Percentiles rank a stretch among this genome's conserved stretches.
These are phyloP conservation scores for Mycena metata DNA, from an alignment of 768 basidiomycete genomes.

Conservation along the genomic window DNA sequence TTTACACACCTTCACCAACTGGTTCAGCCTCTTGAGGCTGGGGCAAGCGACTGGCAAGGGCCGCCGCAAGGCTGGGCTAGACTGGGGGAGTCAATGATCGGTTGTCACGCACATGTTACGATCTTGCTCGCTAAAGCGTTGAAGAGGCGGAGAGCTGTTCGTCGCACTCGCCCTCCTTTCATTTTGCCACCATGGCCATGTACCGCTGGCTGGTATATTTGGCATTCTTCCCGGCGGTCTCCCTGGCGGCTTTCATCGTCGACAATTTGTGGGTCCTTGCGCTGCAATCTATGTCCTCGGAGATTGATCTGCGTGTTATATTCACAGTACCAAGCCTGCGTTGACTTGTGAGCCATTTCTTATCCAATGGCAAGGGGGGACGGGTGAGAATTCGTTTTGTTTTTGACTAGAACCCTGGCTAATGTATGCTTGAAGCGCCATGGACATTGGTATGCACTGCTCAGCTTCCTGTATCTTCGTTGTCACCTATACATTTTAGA, in stretches of 20 bases:
- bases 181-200: constrained; percentile 22
- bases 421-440: constrained; percentile 13
- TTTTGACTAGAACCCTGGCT: not conserved
- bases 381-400: not conserved
- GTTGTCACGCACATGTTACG: too few species aligned
- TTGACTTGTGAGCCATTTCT: constrained; percentile 28
- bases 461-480: not conserved
- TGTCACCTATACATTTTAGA: not conserved
- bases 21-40: too few species aligned
- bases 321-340: constrained; percentile 23
- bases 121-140: too few species aligned
- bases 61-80: too few species aligned
- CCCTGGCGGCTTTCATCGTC: constrained; percentile 30
- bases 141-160: too few species aligned
- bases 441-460: constrained; percentile 30
- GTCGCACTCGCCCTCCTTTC: not conserved
- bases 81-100: too few species aligned
- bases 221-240: constrained; percentile 11
- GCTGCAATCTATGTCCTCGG: not conserved
- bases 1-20: too few species aligned
- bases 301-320: not conserved
- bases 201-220: constrained; percentile 30
- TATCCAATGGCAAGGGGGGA: constrained; percentile 34
- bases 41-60: too few species aligned
- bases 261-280: constrained; percentile 25